A percentile compares a stretch with the other conserved stretches of the same genome.
phyloP scores from a whole-genome alignment of 164 flowering plant genomes.

The Sextonia rubra region DNA sequence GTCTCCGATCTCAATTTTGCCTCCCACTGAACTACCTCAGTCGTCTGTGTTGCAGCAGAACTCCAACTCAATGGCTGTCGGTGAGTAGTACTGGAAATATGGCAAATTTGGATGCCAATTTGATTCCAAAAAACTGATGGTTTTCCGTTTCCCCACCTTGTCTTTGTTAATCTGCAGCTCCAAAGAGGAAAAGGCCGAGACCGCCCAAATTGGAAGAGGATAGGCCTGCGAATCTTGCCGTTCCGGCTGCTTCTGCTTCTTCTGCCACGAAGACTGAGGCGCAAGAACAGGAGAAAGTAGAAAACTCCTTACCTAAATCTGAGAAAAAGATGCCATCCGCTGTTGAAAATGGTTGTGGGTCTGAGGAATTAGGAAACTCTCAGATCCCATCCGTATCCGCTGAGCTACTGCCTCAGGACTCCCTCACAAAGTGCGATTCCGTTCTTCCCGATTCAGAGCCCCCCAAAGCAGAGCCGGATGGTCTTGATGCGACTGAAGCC shows the following conservation, averaged over 20 bases:
- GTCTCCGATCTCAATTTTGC: conserved; percentile 54
- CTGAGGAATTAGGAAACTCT: conserved; percentile 29
- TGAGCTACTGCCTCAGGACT: conserved; percentile 16
- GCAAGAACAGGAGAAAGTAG: conserved; percentile 43
- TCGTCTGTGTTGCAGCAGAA: conserved; percentile 23
- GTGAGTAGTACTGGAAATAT: conserved; percentile 32
- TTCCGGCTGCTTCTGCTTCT: conserved; percentile 4
- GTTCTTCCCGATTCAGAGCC: conserved; percentile 28
- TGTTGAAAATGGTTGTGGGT: conserved; percentile 37
- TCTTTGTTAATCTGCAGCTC: conserved; percentile 43
- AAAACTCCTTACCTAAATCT: conserved; percentile 33
- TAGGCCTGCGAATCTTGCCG: conserved; percentile 26
- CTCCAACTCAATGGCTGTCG: conserved; percentile 42
- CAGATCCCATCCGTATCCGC: conserved; percentile 12
- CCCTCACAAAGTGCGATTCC: conserved; percentile 18
- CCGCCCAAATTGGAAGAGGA: conserved; percentile 61
- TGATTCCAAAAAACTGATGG: background rate
- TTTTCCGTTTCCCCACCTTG: background rate
- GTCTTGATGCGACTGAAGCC: conserved; percentile 22
- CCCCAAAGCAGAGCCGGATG: conserved; percentile 28
- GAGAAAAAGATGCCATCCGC: conserved; percentile 44
- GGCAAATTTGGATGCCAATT: background rate
- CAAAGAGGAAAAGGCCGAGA: conserved; percentile 87
- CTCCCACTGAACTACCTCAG: conserved; percentile 24
- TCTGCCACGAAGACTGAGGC: conserved; percentile 29